Conservation (phyloP, 1,284 basidiomycete genomes). For the Microbotryum silenes-acaulis region DNA sequence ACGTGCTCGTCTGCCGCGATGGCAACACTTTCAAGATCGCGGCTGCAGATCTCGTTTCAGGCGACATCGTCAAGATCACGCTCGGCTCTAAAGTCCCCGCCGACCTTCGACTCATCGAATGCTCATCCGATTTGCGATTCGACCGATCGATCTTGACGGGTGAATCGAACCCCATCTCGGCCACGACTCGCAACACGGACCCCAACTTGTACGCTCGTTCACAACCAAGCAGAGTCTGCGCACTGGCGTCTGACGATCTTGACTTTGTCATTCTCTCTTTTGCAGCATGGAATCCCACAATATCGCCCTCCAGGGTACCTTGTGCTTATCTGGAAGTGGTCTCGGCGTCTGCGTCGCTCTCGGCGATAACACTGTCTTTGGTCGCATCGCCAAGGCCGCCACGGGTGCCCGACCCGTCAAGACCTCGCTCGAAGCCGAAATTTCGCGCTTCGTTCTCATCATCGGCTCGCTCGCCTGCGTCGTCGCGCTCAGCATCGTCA, state of each 20-base stretch:
- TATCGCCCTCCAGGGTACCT: conserved; percentile 57
- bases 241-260: no score
- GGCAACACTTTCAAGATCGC: conserved; percentile 37
- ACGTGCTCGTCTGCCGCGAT: conserved; percentile 42
- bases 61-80: conserved; percentile 42
- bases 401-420: conserved; percentile 45
- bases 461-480: conserved; percentile 41
- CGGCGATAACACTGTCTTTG: conserved; percentile 52
- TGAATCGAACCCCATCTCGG: conserved; percentile 51
- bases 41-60: conserved; percentile 41
- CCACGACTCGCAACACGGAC: conserved; percentile 49
- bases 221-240: no score
- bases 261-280: neutral
- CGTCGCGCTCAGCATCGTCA: conserved; percentile 48
- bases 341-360: conserved; percentile 41
- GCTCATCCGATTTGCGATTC: conserved; percentile 51
- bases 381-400: conserved; percentile 55
- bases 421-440: conserved; percentile 35
- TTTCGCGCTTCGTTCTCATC: neutral
- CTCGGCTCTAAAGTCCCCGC: conserved; percentile 47
- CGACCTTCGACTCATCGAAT: conserved; percentile 49
- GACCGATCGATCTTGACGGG: conserved; percentile 61
- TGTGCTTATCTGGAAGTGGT: conserved; percentile 54
- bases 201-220: conserved; percentile 41
- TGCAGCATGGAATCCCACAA: conserved; percentile 47